These are phyloP conservation scores for Pseudozyma sp. DNA, from an alignment of 1,284 basidiomycete species.

Conservation along the genomic window DNA sequence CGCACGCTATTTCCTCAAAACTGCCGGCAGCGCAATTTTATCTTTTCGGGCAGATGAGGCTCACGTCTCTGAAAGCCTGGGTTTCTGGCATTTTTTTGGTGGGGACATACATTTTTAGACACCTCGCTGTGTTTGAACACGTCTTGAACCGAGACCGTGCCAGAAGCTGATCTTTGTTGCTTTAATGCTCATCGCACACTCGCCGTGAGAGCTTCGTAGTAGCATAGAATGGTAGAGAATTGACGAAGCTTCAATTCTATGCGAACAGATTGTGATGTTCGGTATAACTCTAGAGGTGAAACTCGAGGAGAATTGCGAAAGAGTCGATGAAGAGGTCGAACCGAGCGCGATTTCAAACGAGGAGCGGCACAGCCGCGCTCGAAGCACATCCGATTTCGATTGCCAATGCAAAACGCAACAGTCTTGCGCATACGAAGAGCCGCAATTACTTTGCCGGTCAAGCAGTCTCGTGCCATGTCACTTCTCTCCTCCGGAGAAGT, in stretches of 20 bases:
- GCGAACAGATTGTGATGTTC: background rate
- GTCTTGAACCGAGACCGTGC: constrained; percentile 13
- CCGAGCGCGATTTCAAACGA: constrained; percentile 32
- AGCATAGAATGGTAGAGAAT: background rate
- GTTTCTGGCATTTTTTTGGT: background rate
- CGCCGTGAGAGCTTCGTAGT: background rate
- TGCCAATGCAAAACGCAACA: background rate
- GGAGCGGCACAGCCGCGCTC: constrained; percentile 10
- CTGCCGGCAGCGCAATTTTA: constrained; percentile 2
- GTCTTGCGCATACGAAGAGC: background rate
- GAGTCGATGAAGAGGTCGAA: background rate
- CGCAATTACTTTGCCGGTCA: no score
- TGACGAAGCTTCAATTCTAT: background rate
- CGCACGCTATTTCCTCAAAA: constrained; percentile 8
- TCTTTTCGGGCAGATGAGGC: constrained; percentile 1
- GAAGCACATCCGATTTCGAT: background rate
- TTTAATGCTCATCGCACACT: background rate
- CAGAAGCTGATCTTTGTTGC: constrained; percentile 22
- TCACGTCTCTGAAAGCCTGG: background rate
- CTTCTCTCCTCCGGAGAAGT: no score
- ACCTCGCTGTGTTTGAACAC: no score
- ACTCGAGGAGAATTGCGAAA: background rate
- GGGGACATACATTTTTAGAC: no score
- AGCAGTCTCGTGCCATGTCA: no score
- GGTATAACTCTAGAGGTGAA: no score